Evolutionary conservation across 345 rosid genomes (phyloP), one percentile per base, ranked within the genome.

Genomic region (Passiflora organensis): DNA sequence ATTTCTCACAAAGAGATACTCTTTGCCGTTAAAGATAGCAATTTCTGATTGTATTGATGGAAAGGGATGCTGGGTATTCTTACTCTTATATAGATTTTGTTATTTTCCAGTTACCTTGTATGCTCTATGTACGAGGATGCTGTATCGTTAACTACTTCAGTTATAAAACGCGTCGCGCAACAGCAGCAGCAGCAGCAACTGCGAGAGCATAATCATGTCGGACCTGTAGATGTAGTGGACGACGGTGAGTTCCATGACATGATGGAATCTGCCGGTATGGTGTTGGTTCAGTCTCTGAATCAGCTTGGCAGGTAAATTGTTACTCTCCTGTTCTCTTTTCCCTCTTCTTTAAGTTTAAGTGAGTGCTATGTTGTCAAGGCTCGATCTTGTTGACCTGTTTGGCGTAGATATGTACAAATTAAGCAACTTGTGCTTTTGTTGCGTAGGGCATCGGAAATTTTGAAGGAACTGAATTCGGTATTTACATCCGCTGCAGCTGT

Each of bases 71-170:
- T n/a, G n/a, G n/a, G n/a, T 6, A 15, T 10, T 37, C 43, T 20
- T 36, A 18, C 23, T 1, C 51, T 46, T 5, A 32, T 23, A 10
- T 25, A 22, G 23, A 23, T 22, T 22, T 14, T 25, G 13, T n/a
- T 14, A 6, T 32, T 62, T 45, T 22, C 49, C 75, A 93, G 96
- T 59, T 84, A 74, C 73, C 82, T 86, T 25, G 87, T 93, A 42
- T 83, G 83, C 64, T 86, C 87, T 14, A 80, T 84, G 87, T 70
- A 76, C 56, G 84, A 84, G 62, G 89, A 86, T 28, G 96, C 96
- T 48, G 78, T 76, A 34, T 62, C 91, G 4, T 47, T 69, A 56
- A 70, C 95, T 63, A 77, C 87, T 34, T 77, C 91, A 10, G 45
- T 74, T 50, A 53, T 93, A 48, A 69, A 72, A 58, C 61, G 52